Conservation (phyloP, 352 stramenopile species). For the Phytophthora tentaculata region DNA sequence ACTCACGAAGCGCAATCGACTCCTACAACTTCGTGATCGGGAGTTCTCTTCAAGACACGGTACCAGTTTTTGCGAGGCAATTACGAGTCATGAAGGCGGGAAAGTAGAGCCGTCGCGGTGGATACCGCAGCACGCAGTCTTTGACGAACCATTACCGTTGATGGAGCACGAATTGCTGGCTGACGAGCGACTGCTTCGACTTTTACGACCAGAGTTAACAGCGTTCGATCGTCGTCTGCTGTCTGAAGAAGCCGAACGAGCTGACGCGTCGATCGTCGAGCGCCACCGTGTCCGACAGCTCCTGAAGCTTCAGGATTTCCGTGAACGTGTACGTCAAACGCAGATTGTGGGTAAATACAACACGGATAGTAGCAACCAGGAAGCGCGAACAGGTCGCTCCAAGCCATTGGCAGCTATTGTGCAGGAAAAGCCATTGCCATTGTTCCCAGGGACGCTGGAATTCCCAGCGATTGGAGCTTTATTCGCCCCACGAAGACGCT, state of each 20-base stretch:
- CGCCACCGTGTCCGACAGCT: slow-evolving; percentile 51
- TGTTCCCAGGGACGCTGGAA: slow-evolving; percentile 74
- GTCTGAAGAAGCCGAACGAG: slow-evolving; percentile 46
- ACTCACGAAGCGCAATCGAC: slow-evolving; percentile 72
- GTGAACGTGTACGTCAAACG: slow-evolving; percentile 52
- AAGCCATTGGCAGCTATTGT: slow-evolving; percentile 71
- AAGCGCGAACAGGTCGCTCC: slow-evolving; percentile 26
- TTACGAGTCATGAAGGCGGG: slow-evolving; percentile 20
- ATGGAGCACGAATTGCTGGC: slow-evolving; percentile 62
- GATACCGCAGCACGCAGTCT: slow-evolving; percentile 41
- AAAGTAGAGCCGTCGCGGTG: slow-evolving; percentile 34
- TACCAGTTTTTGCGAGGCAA: slow-evolving; percentile 47
- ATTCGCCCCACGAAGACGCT: slow-evolving; percentile 57
- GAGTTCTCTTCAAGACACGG: slow-evolving; percentile 53
- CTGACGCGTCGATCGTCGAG: slow-evolving; percentile 51
- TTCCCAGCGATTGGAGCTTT: slow-evolving; percentile 59
- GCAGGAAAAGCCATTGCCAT: slow-evolving; percentile 83
- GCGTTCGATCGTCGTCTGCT: slow-evolving; percentile 61
- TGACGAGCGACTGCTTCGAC: slow-evolving; percentile 60
- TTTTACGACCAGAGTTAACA: slow-evolving; percentile 68
- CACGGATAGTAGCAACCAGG: slow-evolving; percentile 20
- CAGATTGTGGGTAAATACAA: slow-evolving; percentile 38
- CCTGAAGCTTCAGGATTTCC: slow-evolving; percentile 70
- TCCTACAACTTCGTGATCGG: slow-evolving; percentile 63
- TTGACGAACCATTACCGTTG: slow-evolving; percentile 76